Evolutionary conservation across 805 yeast species (phyloP).

Genomic region (Sugiyamaella chiloensis): DNA sequence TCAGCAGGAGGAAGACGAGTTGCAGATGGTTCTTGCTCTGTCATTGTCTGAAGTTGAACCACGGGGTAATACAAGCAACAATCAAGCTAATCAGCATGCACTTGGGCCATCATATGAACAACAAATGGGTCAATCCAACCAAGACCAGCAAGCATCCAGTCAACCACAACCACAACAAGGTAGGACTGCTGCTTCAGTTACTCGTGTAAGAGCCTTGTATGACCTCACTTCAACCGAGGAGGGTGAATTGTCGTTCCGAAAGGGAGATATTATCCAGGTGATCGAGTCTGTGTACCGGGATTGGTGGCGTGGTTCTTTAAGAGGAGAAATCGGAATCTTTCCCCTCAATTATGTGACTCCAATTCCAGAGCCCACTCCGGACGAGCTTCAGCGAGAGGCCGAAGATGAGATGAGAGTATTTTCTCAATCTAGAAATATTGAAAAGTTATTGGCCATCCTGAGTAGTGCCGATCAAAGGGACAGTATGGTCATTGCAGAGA

Average conservation of each 20-base stretch:
- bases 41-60: constrained; percentile 61
- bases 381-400: constrained; percentile 52
- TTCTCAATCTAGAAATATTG: constrained; percentile 57
- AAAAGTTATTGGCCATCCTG: constrained; percentile 59
- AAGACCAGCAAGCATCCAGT: constrained; percentile 25
- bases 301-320: constrained; percentile 91
- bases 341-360: constrained; percentile 91
- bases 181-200: constrained; percentile 40
- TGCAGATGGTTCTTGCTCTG: constrained; percentile 69
- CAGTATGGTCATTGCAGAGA: constrained; percentile 40
- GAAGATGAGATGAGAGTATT: constrained; percentile 53
- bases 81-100: constrained; percentile 11
- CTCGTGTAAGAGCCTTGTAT: constrained; percentile 79
- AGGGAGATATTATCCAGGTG: constrained; percentile 85
- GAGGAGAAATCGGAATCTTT: constrained; percentile 81
- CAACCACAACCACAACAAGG: constrained; percentile 23
- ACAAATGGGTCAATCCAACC: constrained; percentile 16
- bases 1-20: constrained; percentile 69
- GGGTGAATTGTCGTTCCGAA: constrained; percentile 81
- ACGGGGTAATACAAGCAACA: constrained; percentile 1
- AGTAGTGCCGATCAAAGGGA: constrained; percentile 36
- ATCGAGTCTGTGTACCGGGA: constrained; percentile 85
- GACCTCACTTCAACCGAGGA: constrained; percentile 75
- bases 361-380: constrained; percentile 59
- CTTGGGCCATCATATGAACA: constrained; percentile 23